phyloP scores from a whole-genome alignment of 805 yeast genomes.

The Yarrowia hollandica region DNA sequence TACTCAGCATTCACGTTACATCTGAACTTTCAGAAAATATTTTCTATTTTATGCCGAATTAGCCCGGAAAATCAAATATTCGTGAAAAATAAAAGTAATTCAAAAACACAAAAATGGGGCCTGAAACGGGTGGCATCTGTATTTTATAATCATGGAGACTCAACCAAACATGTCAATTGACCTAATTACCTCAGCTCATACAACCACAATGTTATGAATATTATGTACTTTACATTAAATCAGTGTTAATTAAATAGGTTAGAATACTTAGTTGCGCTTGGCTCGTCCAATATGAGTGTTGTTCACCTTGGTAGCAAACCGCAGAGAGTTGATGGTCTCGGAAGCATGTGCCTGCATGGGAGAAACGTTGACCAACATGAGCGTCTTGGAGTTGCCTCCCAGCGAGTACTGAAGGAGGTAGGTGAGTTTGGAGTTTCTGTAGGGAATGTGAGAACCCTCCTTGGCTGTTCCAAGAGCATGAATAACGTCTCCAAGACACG shows the following conservation, averaged over 20 bases:
- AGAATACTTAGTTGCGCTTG: neutral
- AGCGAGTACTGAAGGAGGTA: conserved; percentile 80
- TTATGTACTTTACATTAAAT: too few species aligned
- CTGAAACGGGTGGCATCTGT: too few species aligned
- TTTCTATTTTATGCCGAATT: too few species aligned
- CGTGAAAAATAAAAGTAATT: too few species aligned
- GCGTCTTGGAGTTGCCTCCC: conserved; percentile 81
- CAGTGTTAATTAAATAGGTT: conserved; percentile 5
- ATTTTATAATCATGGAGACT: too few species aligned
- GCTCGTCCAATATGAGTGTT: conserved; percentile 32
- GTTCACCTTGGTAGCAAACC: conserved; percentile 72
- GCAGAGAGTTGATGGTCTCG: conserved; percentile 80
- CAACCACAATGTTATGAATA: too few species aligned
- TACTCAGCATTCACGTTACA: too few species aligned
- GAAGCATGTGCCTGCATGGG: conserved; percentile 60
- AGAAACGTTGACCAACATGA: conserved; percentile 90
- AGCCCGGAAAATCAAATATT: too few species aligned
- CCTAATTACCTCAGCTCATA: too few species aligned
- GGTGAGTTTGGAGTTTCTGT: conserved; percentile 72
- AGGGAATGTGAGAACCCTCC: conserved; percentile 57
- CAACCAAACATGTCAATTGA: too few species aligned
- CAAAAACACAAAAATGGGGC: too few species aligned
- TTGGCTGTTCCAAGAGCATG: conserved; percentile 55
- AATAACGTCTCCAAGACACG: conserved; percentile 89
- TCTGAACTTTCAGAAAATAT: too few species aligned